Percentiles rank a stretch among this genome's conserved stretches.
Conservation (phyloP, 495 filamentous ascomycete genomes). For the Penicillium canariense region DNA sequence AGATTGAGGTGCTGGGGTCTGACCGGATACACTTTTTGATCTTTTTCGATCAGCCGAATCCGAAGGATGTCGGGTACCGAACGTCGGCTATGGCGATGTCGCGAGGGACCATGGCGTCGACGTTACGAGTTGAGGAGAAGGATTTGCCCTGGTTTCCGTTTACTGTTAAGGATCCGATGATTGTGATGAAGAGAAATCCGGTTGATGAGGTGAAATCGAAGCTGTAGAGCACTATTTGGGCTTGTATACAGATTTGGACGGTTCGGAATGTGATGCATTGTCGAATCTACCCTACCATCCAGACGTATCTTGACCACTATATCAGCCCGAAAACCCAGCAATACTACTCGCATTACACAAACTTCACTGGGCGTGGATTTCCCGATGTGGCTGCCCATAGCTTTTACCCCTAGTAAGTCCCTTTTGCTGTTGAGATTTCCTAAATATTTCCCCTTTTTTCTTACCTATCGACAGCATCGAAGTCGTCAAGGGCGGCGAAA, state of each 20-base stretch:
- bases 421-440: too few species aligned
- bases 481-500: slow-evolving; percentile 30
- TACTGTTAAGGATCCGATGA: not conserved
- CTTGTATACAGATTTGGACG: too few species aligned
- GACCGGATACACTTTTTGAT: not conserved
- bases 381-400: slow-evolving; percentile 65
- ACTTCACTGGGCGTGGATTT: slow-evolving; percentile 60
- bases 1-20: not conserved
- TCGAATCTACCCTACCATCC: too few species aligned
- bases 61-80: not conserved
- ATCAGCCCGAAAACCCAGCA: slow-evolving; percentile 38
- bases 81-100: not conserved
- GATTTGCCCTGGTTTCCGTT: not conserved
- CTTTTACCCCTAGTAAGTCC: slow-evolving; percentile 38
- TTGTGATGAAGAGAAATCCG: not conserved
- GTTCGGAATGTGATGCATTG: too few species aligned
- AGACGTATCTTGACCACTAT: too few species aligned
- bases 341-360: slow-evolving; percentile 47
- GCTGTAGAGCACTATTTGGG: not conserved
- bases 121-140: not conserved
- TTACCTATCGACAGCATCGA: slow-evolving; percentile 18
- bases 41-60: not conserved
- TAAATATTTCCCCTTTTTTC: not conserved
- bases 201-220: not conserved
- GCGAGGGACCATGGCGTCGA: not conserved